phyloP scores from a whole-genome alignment of 2,329 filamentous ascomycete species.

The Verticillium nonalfalfae region DNA sequence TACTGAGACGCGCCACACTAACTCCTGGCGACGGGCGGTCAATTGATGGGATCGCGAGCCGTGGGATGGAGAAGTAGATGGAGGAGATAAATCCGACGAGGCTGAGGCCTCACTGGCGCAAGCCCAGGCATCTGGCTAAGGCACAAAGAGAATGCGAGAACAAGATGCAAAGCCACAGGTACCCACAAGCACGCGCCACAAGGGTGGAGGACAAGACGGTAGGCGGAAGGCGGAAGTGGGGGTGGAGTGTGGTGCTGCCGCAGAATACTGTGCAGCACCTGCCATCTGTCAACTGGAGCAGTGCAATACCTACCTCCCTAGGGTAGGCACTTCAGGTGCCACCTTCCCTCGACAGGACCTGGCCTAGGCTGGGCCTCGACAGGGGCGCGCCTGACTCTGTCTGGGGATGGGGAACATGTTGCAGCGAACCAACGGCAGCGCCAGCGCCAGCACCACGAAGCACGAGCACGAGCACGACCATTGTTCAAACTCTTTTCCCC shows the following conservation, averaged over 20 bases:
- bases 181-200: not conserved
- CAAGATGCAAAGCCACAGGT: not conserved
- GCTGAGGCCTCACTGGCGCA: constrained; percentile 6
- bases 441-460: too few relatives aligned
- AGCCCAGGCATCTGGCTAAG: not conserved
- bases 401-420: not conserved
- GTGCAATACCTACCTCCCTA: not conserved
- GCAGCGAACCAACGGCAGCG: not conserved
- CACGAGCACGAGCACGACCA: too few relatives aligned
- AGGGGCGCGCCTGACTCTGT: not conserved
- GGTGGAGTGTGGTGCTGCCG: not conserved
- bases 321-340: too few relatives aligned
- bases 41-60: not conserved
- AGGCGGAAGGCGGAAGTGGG: not conserved
- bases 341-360: too few relatives aligned
- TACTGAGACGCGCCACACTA: constrained; percentile 3
- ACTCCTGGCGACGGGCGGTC: not conserved
- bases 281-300: not conserved
- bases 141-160: constrained; percentile 4
- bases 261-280: not conserved
- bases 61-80: constrained; percentile 7
- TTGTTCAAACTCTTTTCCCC: not conserved
- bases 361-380: not conserved
- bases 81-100: constrained; percentile 7
- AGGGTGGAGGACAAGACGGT: not conserved